A percentile compares a stretch with the other conserved stretches of the same genome.
These are phyloP conservation scores for Diaporthe humulicola DNA, from an alignment of 2,329 filamentous ascomycete genomes.

Conservation along the genomic window DNA sequence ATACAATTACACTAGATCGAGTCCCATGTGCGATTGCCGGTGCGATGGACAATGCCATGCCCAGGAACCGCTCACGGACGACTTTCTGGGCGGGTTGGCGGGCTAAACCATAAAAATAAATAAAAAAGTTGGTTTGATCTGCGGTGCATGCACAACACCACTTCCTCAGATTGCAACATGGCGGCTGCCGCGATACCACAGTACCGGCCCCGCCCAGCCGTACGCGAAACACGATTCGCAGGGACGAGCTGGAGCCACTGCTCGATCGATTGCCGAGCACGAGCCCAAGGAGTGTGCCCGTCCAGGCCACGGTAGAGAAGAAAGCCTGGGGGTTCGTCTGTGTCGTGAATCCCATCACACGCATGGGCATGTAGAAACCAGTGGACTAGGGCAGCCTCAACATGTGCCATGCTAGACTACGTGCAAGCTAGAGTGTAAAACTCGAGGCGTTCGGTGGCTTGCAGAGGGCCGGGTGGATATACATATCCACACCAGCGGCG, in stretches of 20 bases:
- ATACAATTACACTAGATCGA: not conserved
- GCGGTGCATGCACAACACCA: conserved; percentile 23
- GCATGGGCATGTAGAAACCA: not conserved
- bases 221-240: conserved; percentile 25
- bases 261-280: conserved; percentile 28
- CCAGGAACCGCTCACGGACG: not conserved
- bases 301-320: too few species aligned
- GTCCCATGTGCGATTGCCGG: not conserved
- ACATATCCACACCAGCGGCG: not conserved
- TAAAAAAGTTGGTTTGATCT: conserved; percentile 25
- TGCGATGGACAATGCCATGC: not conserved
- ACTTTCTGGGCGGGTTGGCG: not conserved
- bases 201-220: conserved; percentile 16
- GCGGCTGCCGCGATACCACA: conserved; percentile 10
- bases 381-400: not conserved
- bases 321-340: not conserved
- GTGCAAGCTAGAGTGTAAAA: not conserved
- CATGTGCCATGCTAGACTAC: not conserved
- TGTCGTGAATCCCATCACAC: not conserved
- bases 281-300: not conserved
- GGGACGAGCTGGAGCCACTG: conserved; percentile 20
- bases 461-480: not conserved
- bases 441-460: conserved; percentile 14
- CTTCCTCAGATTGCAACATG: conserved; percentile 5
- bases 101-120: not conserved